phyloP scores from a whole-genome alignment of 2,329 filamentous ascomycete genomes.

The Waltergamsia citrina region DNA sequence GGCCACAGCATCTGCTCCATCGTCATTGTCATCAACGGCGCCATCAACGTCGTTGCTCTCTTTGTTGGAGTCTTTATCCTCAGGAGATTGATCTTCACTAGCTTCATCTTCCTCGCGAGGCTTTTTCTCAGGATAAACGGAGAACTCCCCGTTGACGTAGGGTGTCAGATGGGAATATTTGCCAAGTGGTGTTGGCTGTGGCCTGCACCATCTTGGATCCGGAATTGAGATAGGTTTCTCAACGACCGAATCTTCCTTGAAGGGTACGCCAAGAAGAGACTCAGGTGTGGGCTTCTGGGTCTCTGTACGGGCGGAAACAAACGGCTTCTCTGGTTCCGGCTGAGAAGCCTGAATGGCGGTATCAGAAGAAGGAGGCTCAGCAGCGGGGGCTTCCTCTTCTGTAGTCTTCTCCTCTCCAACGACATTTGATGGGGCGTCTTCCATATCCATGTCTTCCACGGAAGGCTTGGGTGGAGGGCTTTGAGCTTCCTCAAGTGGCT shows the following conservation, averaged over 20 bases:
- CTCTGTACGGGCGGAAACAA: too few species aligned
- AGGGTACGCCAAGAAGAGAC: not conserved
- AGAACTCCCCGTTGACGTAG: slow-evolving; percentile 27
- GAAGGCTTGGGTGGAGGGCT: too few species aligned
- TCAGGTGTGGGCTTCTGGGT: too few species aligned
- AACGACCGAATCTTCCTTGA: not conserved
- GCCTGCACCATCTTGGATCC: slow-evolving; percentile 7
- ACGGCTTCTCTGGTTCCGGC: too few species aligned
- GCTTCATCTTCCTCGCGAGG: slow-evolving; percentile 19
- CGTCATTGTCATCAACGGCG: slow-evolving; percentile 19
- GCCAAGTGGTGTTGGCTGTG: slow-evolving; percentile 18
- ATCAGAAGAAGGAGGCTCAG: too few species aligned
- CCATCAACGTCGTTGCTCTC: slow-evolving; percentile 9
- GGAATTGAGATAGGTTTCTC: not conserved
- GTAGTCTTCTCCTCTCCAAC: too few species aligned
- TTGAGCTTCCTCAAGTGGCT: too few species aligned
- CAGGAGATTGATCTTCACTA: slow-evolving; percentile 18
- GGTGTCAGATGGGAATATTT: slow-evolving; percentile 29
- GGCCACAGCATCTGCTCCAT: slow-evolving; percentile 16
- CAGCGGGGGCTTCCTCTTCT: too few species aligned
- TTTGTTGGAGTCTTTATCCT: slow-evolving; percentile 17
- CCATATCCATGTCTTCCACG: too few species aligned
- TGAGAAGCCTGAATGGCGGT: too few species aligned
- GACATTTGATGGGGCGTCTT: too few species aligned
- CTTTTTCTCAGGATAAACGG: slow-evolving; percentile 28